Conservation (phyloP, 2,329 filamentous ascomycete species). For the Phyllosticta paracitricarpa region DNA sequence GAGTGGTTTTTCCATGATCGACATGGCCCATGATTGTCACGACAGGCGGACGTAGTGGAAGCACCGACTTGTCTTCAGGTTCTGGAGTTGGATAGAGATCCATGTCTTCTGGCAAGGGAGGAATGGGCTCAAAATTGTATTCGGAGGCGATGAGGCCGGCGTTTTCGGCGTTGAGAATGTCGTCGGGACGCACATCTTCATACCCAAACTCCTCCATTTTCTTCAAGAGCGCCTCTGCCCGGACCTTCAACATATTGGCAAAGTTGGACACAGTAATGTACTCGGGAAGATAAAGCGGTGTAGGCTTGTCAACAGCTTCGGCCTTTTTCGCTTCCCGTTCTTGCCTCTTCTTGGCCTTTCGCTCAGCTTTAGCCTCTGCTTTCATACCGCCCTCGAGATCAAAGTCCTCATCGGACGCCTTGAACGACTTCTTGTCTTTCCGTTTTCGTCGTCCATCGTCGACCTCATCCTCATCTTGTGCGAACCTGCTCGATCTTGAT, state of each 20-base stretch:
- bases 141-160: conserved; percentile 84
- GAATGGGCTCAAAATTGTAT: conserved; percentile 79
- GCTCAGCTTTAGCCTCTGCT: conserved; percentile 23
- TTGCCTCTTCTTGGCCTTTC: conserved; percentile 18
- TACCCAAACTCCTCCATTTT: conserved; percentile 83
- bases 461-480: conserved; percentile 13
- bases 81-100: conserved; percentile 61
- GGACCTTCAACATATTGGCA: conserved; percentile 63
- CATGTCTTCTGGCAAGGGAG: conserved; percentile 51
- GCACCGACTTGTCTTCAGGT: conserved; percentile 50
- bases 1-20: conserved; percentile 95
- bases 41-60: conserved; percentile 76
- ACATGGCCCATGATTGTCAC: conserved; percentile 99
- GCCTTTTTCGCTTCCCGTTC: not conserved
- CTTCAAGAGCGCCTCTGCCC: conserved; percentile 57
- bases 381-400: conserved; percentile 3
- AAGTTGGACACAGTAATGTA: conserved; percentile 84
- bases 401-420: conserved; percentile 9
- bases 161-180: conserved; percentile 82
- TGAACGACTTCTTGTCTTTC: conserved; percentile 11
- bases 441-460: conserved; percentile 17
- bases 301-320: conserved; percentile 19
- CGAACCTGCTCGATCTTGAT: conserved; percentile 4
- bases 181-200: conserved; percentile 70
- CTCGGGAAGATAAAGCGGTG: conserved; percentile 66